Conservation (phyloP, 805 yeast genomes). For the Candida montana region DNA sequence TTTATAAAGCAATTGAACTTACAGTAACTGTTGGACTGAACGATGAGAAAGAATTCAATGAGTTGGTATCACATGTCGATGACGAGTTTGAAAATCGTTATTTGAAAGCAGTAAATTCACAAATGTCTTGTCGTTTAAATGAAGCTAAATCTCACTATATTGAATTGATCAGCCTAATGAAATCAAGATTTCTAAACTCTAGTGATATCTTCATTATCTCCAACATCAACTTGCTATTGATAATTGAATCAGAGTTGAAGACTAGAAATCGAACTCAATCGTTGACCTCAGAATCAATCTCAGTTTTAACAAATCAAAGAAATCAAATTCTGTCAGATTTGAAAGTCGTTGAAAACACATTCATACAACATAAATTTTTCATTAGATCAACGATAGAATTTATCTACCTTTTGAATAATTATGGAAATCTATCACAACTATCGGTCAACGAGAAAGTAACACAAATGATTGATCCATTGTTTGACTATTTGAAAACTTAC, state of each 20-base stretch:
- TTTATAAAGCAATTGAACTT: slow-evolving; percentile 15
- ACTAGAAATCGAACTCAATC: slow-evolving; percentile 5
- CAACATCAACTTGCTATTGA: slow-evolving; percentile 10
- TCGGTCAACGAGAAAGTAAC: slow-evolving; percentile 12
- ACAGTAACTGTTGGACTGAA: slow-evolving; percentile 9
- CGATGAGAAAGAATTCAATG: slow-evolving; percentile 1
- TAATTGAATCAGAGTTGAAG: slow-evolving; percentile 14
- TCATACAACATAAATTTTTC: slow-evolving; percentile 11
- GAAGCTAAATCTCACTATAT: slow-evolving; percentile 10
- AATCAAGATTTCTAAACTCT: not conserved
- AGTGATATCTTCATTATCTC: slow-evolving; percentile 15
- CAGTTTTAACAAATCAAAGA: slow-evolving; percentile 7
- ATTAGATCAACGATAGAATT: slow-evolving; percentile 11
- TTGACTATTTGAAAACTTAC: slow-evolving; percentile 14
- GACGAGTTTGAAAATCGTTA: slow-evolving; percentile 5
- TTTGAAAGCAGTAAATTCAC: slow-evolving; percentile 14
- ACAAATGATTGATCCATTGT: slow-evolving; percentile 11
- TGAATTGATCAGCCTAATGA: slow-evolving; percentile 4
- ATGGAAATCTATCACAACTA: slow-evolving; percentile 12
- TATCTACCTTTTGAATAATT: slow-evolving; percentile 14
- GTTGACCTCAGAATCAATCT: not conserved
- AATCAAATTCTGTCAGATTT: slow-evolving; percentile 4
- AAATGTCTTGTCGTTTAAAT: slow-evolving; percentile 12
- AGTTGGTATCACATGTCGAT: not conserved
- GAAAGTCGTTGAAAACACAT: slow-evolving; percentile 1